Evolutionary conservation across 805 yeast genomes (phyloP).

Genomic region (Starmerella khaoyaiensis): DNA sequence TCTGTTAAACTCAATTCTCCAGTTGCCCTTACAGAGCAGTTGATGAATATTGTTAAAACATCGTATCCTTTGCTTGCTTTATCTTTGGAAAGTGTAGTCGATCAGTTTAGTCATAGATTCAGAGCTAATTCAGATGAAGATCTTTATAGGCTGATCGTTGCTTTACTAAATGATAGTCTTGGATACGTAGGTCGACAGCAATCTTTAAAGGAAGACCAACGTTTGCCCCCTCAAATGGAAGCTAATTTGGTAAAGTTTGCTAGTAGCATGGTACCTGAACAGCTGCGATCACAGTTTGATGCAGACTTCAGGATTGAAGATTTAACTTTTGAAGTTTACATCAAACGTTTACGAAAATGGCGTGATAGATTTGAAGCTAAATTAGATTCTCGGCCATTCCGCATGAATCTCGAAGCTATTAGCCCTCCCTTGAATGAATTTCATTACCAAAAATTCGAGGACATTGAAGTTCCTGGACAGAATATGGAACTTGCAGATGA

Average conservation of each 20-base stretch:
- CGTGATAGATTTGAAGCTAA: slow-evolving; percentile 84
- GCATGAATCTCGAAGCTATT: slow-evolving; percentile 71
- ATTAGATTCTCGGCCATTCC: slow-evolving; percentile 68
- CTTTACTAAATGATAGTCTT: slow-evolving; percentile 83
- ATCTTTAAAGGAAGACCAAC: slow-evolving; percentile 76
- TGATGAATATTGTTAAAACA: slow-evolving; percentile 88
- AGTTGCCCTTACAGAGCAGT: slow-evolving; percentile 86
- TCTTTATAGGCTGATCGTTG: slow-evolving; percentile 85
- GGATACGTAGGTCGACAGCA: slow-evolving; percentile 78
- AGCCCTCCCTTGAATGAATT: slow-evolving; percentile 94
- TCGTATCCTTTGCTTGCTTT: slow-evolving; percentile 90
- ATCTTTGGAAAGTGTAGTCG: slow-evolving; percentile 87
- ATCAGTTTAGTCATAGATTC: slow-evolving; percentile 86
- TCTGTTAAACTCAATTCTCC: slow-evolving; percentile 18
- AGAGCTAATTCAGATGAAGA: slow-evolving; percentile 92
- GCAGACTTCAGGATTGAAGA: slow-evolving; percentile 75
- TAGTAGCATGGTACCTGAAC: slow-evolving; percentile 80
- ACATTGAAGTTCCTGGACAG: slow-evolving; percentile 95
- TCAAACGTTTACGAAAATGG: slow-evolving; percentile 77
- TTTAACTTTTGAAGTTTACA: slow-evolving; percentile 80
- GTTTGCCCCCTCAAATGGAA: slow-evolving; percentile 82
- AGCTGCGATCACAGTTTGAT: slow-evolving; percentile 79
- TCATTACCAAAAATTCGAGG: slow-evolving; percentile 97
- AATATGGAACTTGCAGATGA: slow-evolving; percentile 77
- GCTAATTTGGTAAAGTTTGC: slow-evolving; percentile 80